Conservation (phyloP, 495 filamentous ascomycete genomes). For the Penicillium nucicola region DNA sequence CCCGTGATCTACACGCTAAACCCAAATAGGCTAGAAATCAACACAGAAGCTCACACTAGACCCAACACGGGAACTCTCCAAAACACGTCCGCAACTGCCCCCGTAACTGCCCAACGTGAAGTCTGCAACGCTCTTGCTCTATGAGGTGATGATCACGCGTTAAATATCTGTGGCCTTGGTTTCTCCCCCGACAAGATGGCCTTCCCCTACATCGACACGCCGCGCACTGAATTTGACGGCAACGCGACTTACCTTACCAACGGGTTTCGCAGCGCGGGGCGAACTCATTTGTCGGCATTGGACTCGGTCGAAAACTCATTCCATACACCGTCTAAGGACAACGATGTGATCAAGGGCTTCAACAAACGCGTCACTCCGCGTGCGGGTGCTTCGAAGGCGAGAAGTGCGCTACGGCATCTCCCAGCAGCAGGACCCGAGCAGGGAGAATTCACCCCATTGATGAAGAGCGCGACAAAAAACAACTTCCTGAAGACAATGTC, state of each 20-base stretch:
- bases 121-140: neutral
- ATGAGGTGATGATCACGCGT: slow-evolving; percentile 30
- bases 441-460: slow-evolving; percentile 87
- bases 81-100: slow-evolving; percentile 33
- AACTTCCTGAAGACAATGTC: slow-evolving; percentile 60
- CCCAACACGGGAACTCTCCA: slow-evolving; percentile 22
- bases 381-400: slow-evolving; percentile 43
- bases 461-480: slow-evolving; percentile 85
- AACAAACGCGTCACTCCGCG: slow-evolving; percentile 70
- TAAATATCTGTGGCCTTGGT: slow-evolving; percentile 18
- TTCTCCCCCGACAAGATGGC: slow-evolving; percentile 34
- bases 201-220: slow-evolving; percentile 67
- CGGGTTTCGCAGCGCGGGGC: slow-evolving; percentile 44
- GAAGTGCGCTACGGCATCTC: slow-evolving; percentile 61
- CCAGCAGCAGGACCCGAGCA: slow-evolving; percentile 56
- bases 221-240: slow-evolving; percentile 68
- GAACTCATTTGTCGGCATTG: slow-evolving; percentile 58
- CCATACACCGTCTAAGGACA: slow-evolving; percentile 76
- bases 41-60: slow-evolving; percentile 33
- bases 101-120: slow-evolving; percentile 2
- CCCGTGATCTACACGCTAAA: slow-evolving; percentile 27
- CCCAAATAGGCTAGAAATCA: slow-evolving; percentile 41
- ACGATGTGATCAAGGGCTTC: slow-evolving; percentile 65
- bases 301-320: slow-evolving; percentile 85
- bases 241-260: slow-evolving; percentile 76